Evolutionary conservation across 805 yeast genomes (phyloP).

Genomic region (Suhomyces vadensis): DNA sequence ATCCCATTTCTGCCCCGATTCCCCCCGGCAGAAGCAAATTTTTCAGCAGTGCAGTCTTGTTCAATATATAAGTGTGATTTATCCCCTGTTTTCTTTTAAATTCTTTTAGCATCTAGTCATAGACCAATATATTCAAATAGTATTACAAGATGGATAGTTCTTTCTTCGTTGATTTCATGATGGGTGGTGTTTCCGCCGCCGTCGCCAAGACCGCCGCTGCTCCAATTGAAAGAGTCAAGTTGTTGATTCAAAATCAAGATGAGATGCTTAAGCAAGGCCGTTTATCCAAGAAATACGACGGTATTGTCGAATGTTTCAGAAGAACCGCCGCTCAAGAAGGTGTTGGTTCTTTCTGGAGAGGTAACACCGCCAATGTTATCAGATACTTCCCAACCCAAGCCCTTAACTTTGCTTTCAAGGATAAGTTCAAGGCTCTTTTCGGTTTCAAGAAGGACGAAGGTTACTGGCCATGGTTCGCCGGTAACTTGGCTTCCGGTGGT

Average conservation of each 20-base stretch:
- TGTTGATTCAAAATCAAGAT: conserved; percentile 95
- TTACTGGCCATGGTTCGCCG: conserved; percentile 92
- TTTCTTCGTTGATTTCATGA: conserved; percentile 58
- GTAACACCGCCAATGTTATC: conserved; percentile 98
- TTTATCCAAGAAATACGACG: conserved; percentile 79
- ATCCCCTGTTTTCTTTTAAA: conserved; percentile 3
- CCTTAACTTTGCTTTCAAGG: conserved; percentile 97
- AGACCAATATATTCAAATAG: conserved; percentile 10
- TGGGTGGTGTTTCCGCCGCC: conserved; percentile 99
- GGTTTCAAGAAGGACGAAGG: conserved; percentile 96
- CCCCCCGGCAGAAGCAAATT: conserved; percentile 12
- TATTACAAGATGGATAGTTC: conserved; percentile 23
- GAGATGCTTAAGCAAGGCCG: conserved; percentile 98
- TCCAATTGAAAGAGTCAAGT: conserved; percentile 96
- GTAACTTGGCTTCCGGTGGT: conserved; percentile 99
- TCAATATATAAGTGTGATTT: conserved; percentile 10
- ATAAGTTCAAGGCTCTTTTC: conserved; percentile 91
- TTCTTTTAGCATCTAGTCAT: conserved; percentile 6
- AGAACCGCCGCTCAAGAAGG: conserved; percentile 96
- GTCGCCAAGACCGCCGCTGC: conserved; percentile 98
- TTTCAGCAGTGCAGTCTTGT: conserved; percentile 4
- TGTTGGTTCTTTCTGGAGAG: conserved; percentile 94
- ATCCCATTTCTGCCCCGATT: conserved; percentile 12
- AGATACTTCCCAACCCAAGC: conserved; percentile 99
- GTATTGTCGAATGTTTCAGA: conserved; percentile 91